A percentile compares a stretch with the other conserved stretches of the same genome.
These are phyloP conservation scores for Nakataea oryzae DNA, from an alignment of 2,329 filamentous ascomycete species.

Conservation along the genomic window DNA sequence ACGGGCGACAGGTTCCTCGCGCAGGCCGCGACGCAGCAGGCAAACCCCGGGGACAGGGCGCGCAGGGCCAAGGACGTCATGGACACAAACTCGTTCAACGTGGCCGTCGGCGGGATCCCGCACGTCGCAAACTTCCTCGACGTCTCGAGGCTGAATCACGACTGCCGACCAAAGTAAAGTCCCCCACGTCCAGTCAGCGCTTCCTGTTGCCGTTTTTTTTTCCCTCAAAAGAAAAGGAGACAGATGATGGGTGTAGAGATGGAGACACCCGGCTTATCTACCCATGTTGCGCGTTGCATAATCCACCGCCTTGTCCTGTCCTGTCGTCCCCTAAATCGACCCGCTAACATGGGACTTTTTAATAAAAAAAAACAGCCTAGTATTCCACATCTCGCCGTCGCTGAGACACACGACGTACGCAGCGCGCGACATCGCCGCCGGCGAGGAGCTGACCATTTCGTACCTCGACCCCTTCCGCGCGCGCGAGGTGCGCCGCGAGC, in stretches of 20 bases:
- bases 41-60: slow-evolving; percentile 8
- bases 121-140: slow-evolving; percentile 24
- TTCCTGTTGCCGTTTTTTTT: too few species aligned
- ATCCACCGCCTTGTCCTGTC: too few species aligned
- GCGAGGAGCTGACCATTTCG: slow-evolving; percentile 25
- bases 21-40: slow-evolving; percentile 12
- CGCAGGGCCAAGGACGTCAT: slow-evolving; percentile 17
- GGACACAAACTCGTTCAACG: slow-evolving; percentile 23
- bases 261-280: too few species aligned
- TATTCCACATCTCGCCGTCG: slow-evolving; percentile 20
- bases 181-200: neutral
- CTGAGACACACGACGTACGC: slow-evolving; percentile 24
- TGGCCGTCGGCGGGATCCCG: slow-evolving; percentile 16
- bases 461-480: slow-evolving; percentile 21
- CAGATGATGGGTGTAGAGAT: too few species aligned
- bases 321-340: too few species aligned
- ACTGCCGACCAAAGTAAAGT: slow-evolving; percentile 28
- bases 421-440: slow-evolving; percentile 21
- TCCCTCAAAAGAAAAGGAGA: too few species aligned
- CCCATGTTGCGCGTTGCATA: too few species aligned
- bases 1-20: slow-evolving; percentile 15
- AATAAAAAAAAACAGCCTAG: slow-evolving; percentile 13
- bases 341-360: too few species aligned
- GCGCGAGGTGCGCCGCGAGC: slow-evolving; percentile 17
- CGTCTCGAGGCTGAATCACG: slow-evolving; percentile 24